A percentile compares a stretch with the other conserved stretches of the same genome.
phyloP scores from a whole-genome alignment of 306 rosid species.

The Lupinus albus region DNA sequence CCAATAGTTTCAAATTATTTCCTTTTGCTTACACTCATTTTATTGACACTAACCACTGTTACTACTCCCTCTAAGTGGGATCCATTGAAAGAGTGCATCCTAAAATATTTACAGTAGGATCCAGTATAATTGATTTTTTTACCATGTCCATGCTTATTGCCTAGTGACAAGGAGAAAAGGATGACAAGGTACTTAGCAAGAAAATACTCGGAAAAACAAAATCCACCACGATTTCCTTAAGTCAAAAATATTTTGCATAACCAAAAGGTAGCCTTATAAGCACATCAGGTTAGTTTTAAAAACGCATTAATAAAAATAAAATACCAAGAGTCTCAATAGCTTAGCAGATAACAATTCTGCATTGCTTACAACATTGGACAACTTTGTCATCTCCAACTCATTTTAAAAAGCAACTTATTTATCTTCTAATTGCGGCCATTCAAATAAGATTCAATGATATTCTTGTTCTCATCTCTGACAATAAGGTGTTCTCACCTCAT shows the following conservation, averaged over 20 bases:
- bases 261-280: slow-evolving; percentile 2
- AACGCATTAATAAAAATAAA: background rate
- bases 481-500: too few species aligned
- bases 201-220: background rate
- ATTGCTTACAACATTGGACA: too few species aligned
- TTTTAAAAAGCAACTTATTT: too few species aligned
- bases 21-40: slow-evolving; percentile 10
- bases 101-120: background rate
- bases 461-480: too few species aligned
- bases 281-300: background rate
- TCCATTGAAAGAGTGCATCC: background rate
- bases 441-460: too few species aligned
- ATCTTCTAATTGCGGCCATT: too few species aligned
- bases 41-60: background rate
- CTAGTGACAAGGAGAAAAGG: background rate
- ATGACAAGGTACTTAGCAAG: background rate
- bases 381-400: too few species aligned
- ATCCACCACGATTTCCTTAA: background rate
- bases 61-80: background rate
- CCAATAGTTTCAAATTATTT: background rate
- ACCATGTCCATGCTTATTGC: background rate
- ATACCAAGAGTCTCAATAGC: background rate
- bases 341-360: background rate
- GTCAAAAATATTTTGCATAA: background rate
- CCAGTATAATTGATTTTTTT: background rate